Evolutionary conservation across 1,284 basidiomycete genomes (phyloP).

Genomic region (Grifola frondosa): DNA sequence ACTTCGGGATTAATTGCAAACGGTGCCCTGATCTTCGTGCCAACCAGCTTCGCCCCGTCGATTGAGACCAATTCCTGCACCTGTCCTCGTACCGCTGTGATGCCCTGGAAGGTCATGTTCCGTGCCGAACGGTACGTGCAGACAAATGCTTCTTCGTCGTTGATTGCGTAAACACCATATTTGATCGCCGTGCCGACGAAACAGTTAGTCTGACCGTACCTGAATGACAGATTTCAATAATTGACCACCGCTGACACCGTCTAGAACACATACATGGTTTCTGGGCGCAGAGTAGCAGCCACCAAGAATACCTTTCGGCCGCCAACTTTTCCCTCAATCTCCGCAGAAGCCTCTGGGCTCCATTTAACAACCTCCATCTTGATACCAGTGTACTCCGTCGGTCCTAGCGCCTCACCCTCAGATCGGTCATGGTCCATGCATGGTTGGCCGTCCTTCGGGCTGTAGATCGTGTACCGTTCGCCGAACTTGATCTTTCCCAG

Average conservation of each 20-base stretch:
- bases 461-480: slow-evolving; percentile 98
- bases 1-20: slow-evolving; percentile 84
- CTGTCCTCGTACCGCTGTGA: slow-evolving; percentile 69
- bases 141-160: slow-evolving; percentile 87
- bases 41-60: slow-evolving; percentile 79
- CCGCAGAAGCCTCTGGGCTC: slow-evolving; percentile 61
- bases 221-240: slow-evolving; percentile 29
- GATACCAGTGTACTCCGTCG: slow-evolving; percentile 94
- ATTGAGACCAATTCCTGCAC: slow-evolving; percentile 75
- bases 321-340: slow-evolving; percentile 66
- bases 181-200: slow-evolving; percentile 92
- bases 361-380: slow-evolving; percentile 94
- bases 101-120: slow-evolving; percentile 97
- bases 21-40: slow-evolving; percentile 90
- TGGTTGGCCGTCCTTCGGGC: slow-evolving; percentile 98
- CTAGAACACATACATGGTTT: slow-evolving; percentile 80
- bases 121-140: slow-evolving; percentile 90
- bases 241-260: neutral
- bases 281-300: slow-evolving; percentile 93
- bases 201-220: slow-evolving; percentile 98
- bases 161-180: slow-evolving; percentile 89
- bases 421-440: slow-evolving; percentile 99
- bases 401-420: slow-evolving; percentile 93
- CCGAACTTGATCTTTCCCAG: slow-evolving; percentile 96
- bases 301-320: slow-evolving; percentile 89